Evolutionary conservation across 257 asterid genomes (phyloP).

Genomic region (Buddleja alternifolia): DNA sequence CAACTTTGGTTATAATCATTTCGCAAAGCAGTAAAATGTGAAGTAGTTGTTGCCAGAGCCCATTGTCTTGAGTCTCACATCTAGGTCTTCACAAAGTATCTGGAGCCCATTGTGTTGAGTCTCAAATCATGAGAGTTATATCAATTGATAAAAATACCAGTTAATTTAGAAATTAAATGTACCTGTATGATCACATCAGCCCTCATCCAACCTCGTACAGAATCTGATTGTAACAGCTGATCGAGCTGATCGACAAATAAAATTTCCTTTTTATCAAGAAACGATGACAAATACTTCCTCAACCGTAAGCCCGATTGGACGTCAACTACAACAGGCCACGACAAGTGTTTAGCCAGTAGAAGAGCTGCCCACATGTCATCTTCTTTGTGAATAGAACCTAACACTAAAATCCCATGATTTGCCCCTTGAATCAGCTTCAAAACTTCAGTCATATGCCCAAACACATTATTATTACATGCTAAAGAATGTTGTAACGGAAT

Average conservation of each 20-base stretch:
- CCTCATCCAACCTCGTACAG: constrained; percentile 65
- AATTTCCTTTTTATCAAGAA: constrained; percentile 60
- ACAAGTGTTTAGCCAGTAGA: constrained; percentile 83
- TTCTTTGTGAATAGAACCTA: constrained; percentile 82
- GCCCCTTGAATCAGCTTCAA: constrained; percentile 72
- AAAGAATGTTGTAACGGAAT: constrained; percentile 55
- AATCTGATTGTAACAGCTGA: constrained; percentile 80
- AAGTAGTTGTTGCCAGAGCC: no score
- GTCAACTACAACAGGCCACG: constrained; percentile 88
- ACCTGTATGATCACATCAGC: constrained; percentile 96
- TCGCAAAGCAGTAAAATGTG: no score
- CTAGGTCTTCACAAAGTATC: no score
- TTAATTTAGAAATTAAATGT: constrained; percentile 1
- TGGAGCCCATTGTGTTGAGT: no score
- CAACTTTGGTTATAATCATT: no score
- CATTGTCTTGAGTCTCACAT: no score
- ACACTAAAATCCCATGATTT: constrained; percentile 65
- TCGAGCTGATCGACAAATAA: constrained; percentile 89
- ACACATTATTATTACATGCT: constrained; percentile 34
- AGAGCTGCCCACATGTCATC: constrained; percentile 98
- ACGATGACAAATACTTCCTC: constrained; percentile 73
- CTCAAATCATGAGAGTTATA: no score
- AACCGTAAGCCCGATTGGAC: constrained; percentile 87
- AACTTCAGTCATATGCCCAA: constrained; percentile 56
- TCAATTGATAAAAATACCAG: no score